Conservation (phyloP, 2,329 filamentous ascomycete species). For the Tolypocladium sp. region DNA sequence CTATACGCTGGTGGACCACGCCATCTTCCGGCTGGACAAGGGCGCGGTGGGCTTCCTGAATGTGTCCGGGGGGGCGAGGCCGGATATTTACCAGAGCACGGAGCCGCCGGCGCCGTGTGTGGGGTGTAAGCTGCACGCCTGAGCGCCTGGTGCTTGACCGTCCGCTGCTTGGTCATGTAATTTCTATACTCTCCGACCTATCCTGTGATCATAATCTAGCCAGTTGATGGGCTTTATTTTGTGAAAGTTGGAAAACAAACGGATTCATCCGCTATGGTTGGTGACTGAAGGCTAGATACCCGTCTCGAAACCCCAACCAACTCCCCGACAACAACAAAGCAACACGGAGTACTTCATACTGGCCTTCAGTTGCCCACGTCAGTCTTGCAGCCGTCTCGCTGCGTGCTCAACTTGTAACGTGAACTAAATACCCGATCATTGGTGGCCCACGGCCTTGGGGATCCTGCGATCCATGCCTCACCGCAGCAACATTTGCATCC, state of each 20-base stretch:
- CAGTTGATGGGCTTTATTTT: neutral
- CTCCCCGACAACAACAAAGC: neutral
- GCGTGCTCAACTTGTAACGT: neutral
- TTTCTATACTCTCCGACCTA: too few species aligned
- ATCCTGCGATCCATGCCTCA: neutral
- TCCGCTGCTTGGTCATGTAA: too few species aligned
- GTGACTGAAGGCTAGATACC: neutral
- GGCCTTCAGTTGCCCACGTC: neutral
- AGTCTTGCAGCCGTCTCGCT: neutral
- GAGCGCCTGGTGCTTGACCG: neutral
- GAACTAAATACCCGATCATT: neutral
- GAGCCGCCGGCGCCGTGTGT: conserved; percentile 17
- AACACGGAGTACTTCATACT: neutral
- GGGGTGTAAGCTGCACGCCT: conserved; percentile 22
- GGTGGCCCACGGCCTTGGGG: neutral
- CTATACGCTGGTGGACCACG: conserved; percentile 23
- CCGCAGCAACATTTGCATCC: neutral
- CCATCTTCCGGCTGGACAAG: conserved; percentile 23
- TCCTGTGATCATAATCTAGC: neutral
- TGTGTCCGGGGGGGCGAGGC: conserved; percentile 17
- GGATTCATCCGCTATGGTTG: neutral
- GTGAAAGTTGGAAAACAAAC: neutral
- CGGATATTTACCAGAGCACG: conserved; percentile 16
- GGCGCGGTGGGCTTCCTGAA: conserved; percentile 24
- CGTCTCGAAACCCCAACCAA: neutral